Evolutionary conservation across 1,139 yeast genomes (phyloP).

Genomic region (Candida smagusa): DNA sequence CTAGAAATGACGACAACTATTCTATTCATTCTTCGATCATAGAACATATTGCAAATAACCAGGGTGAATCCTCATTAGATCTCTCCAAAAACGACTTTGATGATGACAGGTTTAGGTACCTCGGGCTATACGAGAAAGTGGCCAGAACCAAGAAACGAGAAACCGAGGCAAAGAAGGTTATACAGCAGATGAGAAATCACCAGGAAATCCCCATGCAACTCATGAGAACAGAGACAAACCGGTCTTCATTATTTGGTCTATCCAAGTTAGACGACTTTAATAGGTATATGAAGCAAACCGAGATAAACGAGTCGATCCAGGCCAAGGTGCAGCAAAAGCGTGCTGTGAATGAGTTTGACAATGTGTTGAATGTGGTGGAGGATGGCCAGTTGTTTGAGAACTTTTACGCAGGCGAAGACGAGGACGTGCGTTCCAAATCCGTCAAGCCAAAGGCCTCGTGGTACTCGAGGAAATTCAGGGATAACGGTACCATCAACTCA

Average conservation of each 20-base stretch:
- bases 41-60: constrained; percentile 18
- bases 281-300: constrained; percentile 34
- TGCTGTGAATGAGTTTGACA: constrained; percentile 12
- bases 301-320: constrained; percentile 32
- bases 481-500: constrained; percentile 4
- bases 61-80: constrained; percentile 4
- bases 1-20: constrained; percentile 4
- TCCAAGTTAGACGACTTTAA: constrained; percentile 37
- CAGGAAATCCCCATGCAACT: constrained; percentile 27
- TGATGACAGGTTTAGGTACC: constrained; percentile 29
- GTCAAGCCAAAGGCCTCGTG: constrained; percentile 12
- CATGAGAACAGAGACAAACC: constrained; percentile 14
- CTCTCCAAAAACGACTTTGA: constrained; percentile 7
- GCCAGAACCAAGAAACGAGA: constrained; percentile 11
- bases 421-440: constrained; percentile 6
- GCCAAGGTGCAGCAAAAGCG: constrained; percentile 14
- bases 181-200: constrained; percentile 13
- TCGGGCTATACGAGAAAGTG: constrained; percentile 24
- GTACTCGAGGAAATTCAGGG: constrained; percentile 11
- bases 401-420: constrained; percentile 23
- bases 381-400: constrained; percentile 28
- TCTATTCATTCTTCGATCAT: constrained; percentile 29
- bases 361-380: constrained; percentile 28
- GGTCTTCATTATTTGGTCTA: constrained; percentile 32
- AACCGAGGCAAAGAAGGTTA: constrained; percentile 10